Conservation (phyloP, 345 rosid species). For the Erysimum cheiranthoides region DNA sequence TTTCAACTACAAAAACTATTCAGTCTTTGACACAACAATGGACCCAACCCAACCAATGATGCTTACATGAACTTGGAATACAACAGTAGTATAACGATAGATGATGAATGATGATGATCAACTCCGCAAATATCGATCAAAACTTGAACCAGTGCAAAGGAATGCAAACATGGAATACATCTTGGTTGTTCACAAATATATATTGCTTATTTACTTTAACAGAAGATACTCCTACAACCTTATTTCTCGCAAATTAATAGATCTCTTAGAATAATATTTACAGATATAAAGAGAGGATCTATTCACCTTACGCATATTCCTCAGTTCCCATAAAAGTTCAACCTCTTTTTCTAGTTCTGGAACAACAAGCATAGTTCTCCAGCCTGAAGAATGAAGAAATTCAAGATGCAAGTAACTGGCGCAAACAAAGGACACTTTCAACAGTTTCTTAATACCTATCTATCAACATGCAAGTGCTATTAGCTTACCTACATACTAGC, state of each 20-base stretch:
- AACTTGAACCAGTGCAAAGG: not conserved
- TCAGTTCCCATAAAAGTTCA: constrained; percentile 78
- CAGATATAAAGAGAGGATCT: constrained; percentile 14
- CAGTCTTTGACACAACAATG: not conserved
- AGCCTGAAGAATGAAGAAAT: constrained; percentile 57
- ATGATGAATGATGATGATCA: not conserved
- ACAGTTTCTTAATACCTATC: constrained; percentile 10
- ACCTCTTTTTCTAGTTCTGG: constrained; percentile 98
- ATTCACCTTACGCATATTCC: constrained; percentile 77
- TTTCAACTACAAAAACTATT: not conserved
- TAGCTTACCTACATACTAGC: constrained; percentile 16
- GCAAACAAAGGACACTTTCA: constrained; percentile 9
- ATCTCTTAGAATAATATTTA: not conserved
- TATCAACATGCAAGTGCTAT: constrained; percentile 1
- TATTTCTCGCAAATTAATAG: constrained; percentile 4
- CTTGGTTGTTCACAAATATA: not conserved
- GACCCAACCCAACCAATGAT: constrained; percentile 15
- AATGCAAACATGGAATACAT: not conserved
- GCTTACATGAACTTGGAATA: not conserved
- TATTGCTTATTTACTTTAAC: not conserved
- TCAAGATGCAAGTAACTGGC: constrained; percentile 20
- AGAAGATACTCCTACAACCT: not conserved
- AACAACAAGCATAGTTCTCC: constrained; percentile 99
- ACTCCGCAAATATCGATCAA: too few species aligned
- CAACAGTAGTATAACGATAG: not conserved